Conservation (phyloP, 177 flowering plant genomes). For the Telopea speciosissima region DNA sequence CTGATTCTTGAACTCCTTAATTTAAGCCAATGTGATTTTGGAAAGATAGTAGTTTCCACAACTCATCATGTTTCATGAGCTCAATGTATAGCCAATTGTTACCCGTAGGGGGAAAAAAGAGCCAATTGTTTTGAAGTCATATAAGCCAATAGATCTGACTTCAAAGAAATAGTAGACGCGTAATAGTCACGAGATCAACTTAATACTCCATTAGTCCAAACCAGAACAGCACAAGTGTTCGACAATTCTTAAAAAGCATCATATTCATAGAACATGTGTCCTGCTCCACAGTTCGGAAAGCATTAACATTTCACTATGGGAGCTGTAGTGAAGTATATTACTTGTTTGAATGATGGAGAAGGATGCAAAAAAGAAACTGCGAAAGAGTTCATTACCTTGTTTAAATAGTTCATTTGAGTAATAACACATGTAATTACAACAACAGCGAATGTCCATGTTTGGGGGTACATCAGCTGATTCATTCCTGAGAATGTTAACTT, state of each 20-base stretch:
- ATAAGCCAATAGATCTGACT: neutral
- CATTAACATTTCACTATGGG: neutral
- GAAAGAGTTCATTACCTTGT: slow-evolving; percentile 40
- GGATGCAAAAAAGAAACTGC: slow-evolving; percentile 1
- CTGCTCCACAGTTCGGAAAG: neutral
- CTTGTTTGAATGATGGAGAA: neutral
- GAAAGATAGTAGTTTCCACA: too few relatives aligned
- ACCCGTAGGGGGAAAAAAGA: too few relatives aligned
- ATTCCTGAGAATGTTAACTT: slow-evolving; percentile 60
- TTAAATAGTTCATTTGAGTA: slow-evolving; percentile 73
- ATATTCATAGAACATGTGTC: neutral
- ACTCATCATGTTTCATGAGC: too few relatives aligned
- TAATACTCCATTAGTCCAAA: too few relatives aligned
- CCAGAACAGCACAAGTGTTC: neutral
- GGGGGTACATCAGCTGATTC: slow-evolving; percentile 63
- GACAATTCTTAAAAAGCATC: neutral
- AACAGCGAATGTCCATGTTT: slow-evolving; percentile 61
- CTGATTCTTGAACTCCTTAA: too few relatives aligned
- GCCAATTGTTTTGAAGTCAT: too few relatives aligned
- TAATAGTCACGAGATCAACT: too few relatives aligned
- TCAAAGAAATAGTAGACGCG: too few relatives aligned
- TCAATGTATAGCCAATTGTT: too few relatives aligned
- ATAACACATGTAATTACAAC: slow-evolving; percentile 50
- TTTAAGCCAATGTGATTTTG: too few relatives aligned
- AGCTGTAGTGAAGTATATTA: neutral